Evolutionary conservation across 2,329 filamentous ascomycete species (phyloP), one percentile per base, ranked within the genome.

Genomic region (Curvularia hawaiiensis): DNA sequence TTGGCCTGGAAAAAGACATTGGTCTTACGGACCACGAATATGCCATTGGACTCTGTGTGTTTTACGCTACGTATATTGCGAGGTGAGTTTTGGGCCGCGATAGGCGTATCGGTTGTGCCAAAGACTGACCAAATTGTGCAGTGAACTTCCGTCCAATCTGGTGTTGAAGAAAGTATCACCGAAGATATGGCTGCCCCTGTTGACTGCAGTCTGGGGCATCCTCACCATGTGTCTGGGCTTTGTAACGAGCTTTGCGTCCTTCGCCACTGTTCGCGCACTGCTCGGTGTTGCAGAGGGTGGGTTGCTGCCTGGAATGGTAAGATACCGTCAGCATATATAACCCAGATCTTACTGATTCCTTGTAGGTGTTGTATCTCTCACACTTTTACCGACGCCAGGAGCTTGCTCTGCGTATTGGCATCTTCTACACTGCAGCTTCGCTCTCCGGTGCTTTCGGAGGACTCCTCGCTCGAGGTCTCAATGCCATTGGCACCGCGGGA

Each of bases 391-490:
- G 80, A 18, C 79, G 86, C 20, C 78, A 81, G 1, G 85, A 89
- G 61, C 77, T 89, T 60, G 85, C 85, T 0, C 72, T 88, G 38
- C 79, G 88, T 4, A 87, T 90, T 49, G 88, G 86, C 30, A 77
- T 90, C 6, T 89, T 90, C 66, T 90, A 89, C 69, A 88, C 86
- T 0, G 85, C 86, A 1, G 86, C 87, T 0, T 88, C 86, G 1
- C 74, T 90, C 5, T 87, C 85, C 0, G 86, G 86, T 2, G 86
- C 86, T 1, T 89, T 88, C 67, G 85, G 85, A 28, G 86, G 84
- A 6, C 78, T 89, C 0, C 77, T 89, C 7, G 87, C 87, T 8
- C 80, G 85, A 10, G 87, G 85, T 0, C 76, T 89, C 6, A 82
- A 83, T 0, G 80, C 83, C n/a, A 88, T 89, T 56, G 85, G 82